phyloP scores from a whole-genome alignment of 225 moss, liverwort and hornwort species.

The Sphagnum contortum region DNA sequence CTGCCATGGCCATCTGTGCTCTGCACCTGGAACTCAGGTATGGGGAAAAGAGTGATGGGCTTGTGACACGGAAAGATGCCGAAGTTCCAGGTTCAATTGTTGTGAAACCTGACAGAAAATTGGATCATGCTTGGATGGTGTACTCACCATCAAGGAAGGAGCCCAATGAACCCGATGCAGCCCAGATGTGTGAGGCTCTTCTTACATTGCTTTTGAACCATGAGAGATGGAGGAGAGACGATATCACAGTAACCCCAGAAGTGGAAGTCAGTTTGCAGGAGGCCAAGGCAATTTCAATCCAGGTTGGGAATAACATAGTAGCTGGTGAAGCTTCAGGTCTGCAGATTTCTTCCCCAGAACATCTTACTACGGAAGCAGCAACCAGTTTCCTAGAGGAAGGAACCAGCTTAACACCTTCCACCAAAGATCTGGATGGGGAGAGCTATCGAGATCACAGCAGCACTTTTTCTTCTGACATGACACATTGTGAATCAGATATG shows the following conservation, averaged over 20 bases:
- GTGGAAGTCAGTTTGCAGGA: conserved; percentile 33
- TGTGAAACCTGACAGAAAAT: conserved; percentile 62
- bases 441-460: too few relatives aligned
- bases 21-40: conserved; percentile 90
- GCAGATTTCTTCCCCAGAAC: too few relatives aligned
- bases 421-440: too few relatives aligned
- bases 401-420: too few relatives aligned
- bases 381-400: too few relatives aligned
- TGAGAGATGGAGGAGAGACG: conserved; percentile 43
- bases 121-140: conserved; percentile 92
- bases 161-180: conserved; percentile 60
- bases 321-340: too few relatives aligned
- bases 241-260: conserved; percentile 24
- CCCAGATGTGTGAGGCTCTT: conserved; percentile 93
- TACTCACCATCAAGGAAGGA: conserved; percentile 76
- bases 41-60: conserved; percentile 90
- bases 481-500: too few relatives aligned
- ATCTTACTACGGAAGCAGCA: too few relatives aligned
- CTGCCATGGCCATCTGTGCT: conserved; percentile 90
- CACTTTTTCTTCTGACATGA: too few relatives aligned
- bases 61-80: conserved; percentile 79
- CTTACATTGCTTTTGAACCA: conserved; percentile 49
- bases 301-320: too few relatives aligned
- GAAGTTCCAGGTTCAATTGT: conserved; percentile 96
- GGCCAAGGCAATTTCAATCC: conserved; percentile 23